Base-by-base conservation (phyloP, 2,329 filamentous ascomycete species). In the Thielaviopsis ethacetica region DNA sequence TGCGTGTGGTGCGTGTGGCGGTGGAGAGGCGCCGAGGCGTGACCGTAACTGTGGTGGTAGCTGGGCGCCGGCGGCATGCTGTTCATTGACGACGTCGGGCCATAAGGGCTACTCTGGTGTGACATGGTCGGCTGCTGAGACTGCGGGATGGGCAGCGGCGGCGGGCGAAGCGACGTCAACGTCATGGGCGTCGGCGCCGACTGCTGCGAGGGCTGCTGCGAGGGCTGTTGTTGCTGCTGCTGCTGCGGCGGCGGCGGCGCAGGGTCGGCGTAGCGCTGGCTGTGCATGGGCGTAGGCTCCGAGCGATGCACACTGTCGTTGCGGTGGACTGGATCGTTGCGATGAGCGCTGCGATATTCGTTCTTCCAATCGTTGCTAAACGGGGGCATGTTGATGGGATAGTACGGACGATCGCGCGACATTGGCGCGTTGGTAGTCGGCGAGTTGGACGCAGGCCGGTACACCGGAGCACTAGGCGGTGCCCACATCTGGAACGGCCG, bases 141-240 rank as follows among this genome's bases (percentile, higher is more conserved):
- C 7, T 74, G 69, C 49, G 75, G 71, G 7, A 71, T 70, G 17
- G 70, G 66, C 61, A 76, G 66, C 5, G 76, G 72, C 26, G 77
- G 77, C 3, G 78, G 78, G 9, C 77, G 74, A 17, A 81, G 72
- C 22, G 75, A 69, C 15, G 75, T 71, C 19, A 76, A 67, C 41
- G 38, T 44, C 2, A 44, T 44, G 38, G 38, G 38, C 7, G 13
- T 44, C 38, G 66, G 62, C 15, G 66, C 64, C 67, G 38, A 10
- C 15, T 41, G 34, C 9, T 41, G 34, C 34, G n/a, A n/a, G n/a
- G n/a, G 24, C 24, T 26, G 24, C 6, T 26, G 24, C 24, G 3
- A 6, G 3, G 3, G 24, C 24, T 26, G 38, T n/a, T 4, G 15
- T 7, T 44, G 38, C 7, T 44, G 38, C 13, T 44, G 51, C 22